Conservation (phyloP, 1,284 basidiomycete species). For the Malassezia vespertilionis region DNA sequence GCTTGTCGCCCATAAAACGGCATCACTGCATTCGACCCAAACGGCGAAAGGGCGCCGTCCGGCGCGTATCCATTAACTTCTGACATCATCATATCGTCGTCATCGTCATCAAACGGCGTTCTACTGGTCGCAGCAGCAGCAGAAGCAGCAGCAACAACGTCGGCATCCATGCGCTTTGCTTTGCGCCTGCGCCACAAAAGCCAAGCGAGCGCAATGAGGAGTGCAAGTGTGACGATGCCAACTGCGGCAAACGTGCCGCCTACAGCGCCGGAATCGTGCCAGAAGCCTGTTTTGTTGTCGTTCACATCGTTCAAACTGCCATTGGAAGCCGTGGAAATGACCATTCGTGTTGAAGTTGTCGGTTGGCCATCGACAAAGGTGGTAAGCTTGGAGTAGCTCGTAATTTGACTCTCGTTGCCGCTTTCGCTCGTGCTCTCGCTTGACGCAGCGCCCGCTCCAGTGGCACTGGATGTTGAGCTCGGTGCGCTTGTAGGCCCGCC, state of each 20-base stretch:
- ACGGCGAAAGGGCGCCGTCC: background rate
- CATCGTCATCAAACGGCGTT: conserved; percentile 46
- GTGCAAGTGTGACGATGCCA: conserved; percentile 31
- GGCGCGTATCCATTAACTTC: no score
- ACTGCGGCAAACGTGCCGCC: conserved; percentile 46
- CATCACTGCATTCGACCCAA: background rate
- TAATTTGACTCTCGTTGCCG: no score
- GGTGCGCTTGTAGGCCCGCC: background rate
- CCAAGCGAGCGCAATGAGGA: conserved; percentile 34
- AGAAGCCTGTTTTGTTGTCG: conserved; percentile 22
- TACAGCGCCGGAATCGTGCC: conserved; percentile 40
- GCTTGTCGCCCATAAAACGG: no score
- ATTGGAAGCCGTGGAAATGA: background rate
- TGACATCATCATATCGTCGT: conserved; percentile 45
- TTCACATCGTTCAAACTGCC: background rate
- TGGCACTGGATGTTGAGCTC: background rate
- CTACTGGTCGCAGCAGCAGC: conserved; percentile 42
- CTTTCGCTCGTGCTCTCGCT: no score
- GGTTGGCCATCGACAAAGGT: no score
- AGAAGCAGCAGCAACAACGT: conserved; percentile 43
- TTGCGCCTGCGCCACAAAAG: conserved; percentile 35
- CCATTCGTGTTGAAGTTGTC: conserved; percentile 4
- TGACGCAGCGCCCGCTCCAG: no score
- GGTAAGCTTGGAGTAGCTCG: no score
- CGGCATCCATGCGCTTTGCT: conserved; percentile 44